Base-by-base conservation (phyloP, 2,329 filamentous ascomycete genomes). In the Gnomoniopsis smithogilvyi region DNA sequence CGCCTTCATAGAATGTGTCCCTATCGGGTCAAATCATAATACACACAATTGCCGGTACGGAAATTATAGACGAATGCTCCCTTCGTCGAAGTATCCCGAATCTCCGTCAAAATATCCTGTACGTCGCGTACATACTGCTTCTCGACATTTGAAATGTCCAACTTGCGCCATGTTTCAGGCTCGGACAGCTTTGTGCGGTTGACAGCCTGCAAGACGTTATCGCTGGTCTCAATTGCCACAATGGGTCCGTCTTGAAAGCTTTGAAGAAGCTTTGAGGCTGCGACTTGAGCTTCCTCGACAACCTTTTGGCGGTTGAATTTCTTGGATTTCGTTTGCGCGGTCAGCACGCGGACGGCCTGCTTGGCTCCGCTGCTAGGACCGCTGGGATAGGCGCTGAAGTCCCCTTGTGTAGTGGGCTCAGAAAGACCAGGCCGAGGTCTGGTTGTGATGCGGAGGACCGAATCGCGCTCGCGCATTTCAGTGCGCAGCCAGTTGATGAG, bases 51-150 rank as follows among this genome's bases (percentile, higher is more conserved):
- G 0, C 89, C 90, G 11, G 91, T 96, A 61, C 92, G 81, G 67
- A 96, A 96, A 68, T 96, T 96, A 74, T 96, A 96, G 54, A 97
- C 83, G 74, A 96, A 96, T 12, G 91, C 90, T 70, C 93, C 90
- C 50, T 84, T 82, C 24, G 82, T 81, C 10, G 80, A 82, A 3
- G 79, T 71, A 63, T 78, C 77, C 73, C 70, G 84, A 84, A 78
- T 95, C 74, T 67, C 82, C 74, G 69, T 76, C 55, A 97, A 78
- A 72, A 94, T 78, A 62, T 92, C 89, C 68, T 95, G 90, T 46
- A 97, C 82, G 69, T 97, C 91, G 30, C 86, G 82, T 48, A 96
- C 77, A 68, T 96, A 97, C 68, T 90, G 88, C 66, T 90, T 84
- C 73, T 96, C 93, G 8, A 82, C 86, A 51, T 90, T 84, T 15